Conservation (phyloP, 1,139 yeast genomes). For the Kluyveromyces sp. region DNA sequence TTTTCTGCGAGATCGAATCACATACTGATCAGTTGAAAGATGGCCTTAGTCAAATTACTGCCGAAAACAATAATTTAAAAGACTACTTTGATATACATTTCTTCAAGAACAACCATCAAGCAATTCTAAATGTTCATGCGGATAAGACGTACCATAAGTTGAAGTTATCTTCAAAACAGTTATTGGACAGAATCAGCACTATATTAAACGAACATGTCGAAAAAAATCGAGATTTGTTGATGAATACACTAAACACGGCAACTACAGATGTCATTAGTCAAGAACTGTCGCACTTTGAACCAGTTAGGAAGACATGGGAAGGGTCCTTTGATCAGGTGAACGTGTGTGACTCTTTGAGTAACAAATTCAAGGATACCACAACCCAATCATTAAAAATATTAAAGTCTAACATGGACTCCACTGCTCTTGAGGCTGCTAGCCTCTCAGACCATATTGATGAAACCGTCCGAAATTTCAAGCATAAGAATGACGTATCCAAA, state of each 20-base stretch:
- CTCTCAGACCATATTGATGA: slow-evolving; percentile 18
- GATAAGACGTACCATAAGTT: slow-evolving; percentile 26
- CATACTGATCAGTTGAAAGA: slow-evolving; percentile 21
- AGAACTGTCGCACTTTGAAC: slow-evolving; percentile 30
- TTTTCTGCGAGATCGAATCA: slow-evolving; percentile 8
- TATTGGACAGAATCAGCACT: slow-evolving; percentile 22
- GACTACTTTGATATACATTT: slow-evolving; percentile 30
- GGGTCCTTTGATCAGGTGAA: slow-evolving; percentile 31
- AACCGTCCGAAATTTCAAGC: slow-evolving; percentile 14
- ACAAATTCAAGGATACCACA: slow-evolving; percentile 22
- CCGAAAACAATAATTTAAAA: slow-evolving; percentile 33
- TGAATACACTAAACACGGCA: slow-evolving; percentile 26
- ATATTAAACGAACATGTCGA: slow-evolving; percentile 28
- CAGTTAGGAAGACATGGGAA: slow-evolving; percentile 32
- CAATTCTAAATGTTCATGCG: slow-evolving; percentile 26
- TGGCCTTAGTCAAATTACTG: slow-evolving; percentile 27
- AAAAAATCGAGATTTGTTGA: slow-evolving; percentile 28
- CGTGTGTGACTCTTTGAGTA: slow-evolving; percentile 31
- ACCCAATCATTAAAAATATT: slow-evolving; percentile 15
- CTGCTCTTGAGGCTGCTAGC: slow-evolving; percentile 8
- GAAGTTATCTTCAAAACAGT: slow-evolving; percentile 27
- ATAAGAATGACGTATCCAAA: slow-evolving; percentile 10
- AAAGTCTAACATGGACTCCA: slow-evolving; percentile 11
- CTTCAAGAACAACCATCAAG: slow-evolving; percentile 31
- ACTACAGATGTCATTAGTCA: slow-evolving; percentile 30